A percentile compares a stretch with the other conserved stretches of the same genome.
These are phyloP conservation scores for Cymbopogon flexuosus DNA, from an alignment of 202 grass and related monocot species.

Conservation along the genomic window DNA sequence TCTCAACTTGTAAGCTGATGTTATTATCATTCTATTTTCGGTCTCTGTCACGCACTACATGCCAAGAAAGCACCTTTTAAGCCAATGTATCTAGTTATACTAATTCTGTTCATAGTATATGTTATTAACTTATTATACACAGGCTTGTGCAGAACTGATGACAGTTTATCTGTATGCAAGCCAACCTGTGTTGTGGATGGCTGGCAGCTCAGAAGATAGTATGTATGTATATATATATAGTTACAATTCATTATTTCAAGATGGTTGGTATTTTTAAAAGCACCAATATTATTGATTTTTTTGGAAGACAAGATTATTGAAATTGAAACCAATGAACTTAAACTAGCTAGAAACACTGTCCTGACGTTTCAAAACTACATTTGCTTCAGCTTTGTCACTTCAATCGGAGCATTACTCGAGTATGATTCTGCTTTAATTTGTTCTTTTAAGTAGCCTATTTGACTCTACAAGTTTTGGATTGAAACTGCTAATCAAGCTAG, in stretches of 20 bases:
- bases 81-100: neutral
- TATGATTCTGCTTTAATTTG: neutral
- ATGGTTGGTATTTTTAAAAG: neutral
- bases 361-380: neutral
- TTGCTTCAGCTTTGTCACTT: neutral
- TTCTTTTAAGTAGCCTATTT: neutral
- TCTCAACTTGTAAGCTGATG: neutral
- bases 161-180: neutral
- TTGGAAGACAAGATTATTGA: neutral
- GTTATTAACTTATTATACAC: neutral
- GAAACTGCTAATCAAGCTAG: neutral
- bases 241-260: neutral
- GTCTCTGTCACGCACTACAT: conserved; percentile 3
- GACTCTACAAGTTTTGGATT: neutral
- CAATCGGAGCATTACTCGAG: neutral
- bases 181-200: neutral
- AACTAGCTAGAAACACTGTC: neutral
- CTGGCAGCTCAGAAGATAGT: neutral
- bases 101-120: neutral
- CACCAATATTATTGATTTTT: neutral
- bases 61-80: conserved; percentile 16
- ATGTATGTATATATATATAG: neutral
- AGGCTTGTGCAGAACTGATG: neutral
- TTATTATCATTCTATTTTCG: neutral
- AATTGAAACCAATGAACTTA: neutral